Conservation (phyloP, 2,329 filamentous ascomycete genomes). For the Trichothecium roseum region DNA sequence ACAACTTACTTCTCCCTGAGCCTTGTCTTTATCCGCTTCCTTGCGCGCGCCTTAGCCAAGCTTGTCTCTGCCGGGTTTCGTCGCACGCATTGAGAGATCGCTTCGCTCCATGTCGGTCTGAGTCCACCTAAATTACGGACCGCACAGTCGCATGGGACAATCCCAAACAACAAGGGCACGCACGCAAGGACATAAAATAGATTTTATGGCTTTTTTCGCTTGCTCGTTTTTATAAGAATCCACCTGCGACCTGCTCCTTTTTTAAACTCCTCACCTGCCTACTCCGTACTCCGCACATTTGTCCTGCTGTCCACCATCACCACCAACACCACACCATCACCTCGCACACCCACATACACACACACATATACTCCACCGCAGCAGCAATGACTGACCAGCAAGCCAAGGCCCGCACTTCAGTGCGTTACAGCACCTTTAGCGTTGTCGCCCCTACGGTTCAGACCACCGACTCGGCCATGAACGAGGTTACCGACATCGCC, state of each 20-base stretch:
- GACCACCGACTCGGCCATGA: slow-evolving; percentile 43
- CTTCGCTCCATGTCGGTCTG: not conserved
- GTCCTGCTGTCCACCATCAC: not conserved
- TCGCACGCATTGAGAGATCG: too few relatives aligned
- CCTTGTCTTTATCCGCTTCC: slow-evolving; percentile 5
- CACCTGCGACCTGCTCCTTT: too few relatives aligned
- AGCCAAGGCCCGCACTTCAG: slow-evolving; percentile 38
- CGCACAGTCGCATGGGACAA: too few relatives aligned
- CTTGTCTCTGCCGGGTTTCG: not conserved
- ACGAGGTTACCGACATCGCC: slow-evolving; percentile 60
- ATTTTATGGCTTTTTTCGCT: too few relatives aligned
- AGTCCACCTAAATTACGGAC: not conserved
- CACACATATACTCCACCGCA: not conserved
- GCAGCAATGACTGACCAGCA: slow-evolving; percentile 9
- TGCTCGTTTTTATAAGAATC: too few relatives aligned
- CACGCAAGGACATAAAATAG: too few relatives aligned
- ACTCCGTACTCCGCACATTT: not conserved
- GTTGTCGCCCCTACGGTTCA: slow-evolving; percentile 42
- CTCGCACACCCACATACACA: slow-evolving; percentile 7
- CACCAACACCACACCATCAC: not conserved
- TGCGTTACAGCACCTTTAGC: slow-evolving; percentile 51
- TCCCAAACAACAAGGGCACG: too few relatives aligned
- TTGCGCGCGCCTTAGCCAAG: slow-evolving; percentile 1
- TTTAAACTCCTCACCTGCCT: too few relatives aligned
- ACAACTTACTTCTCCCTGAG: slow-evolving; percentile 4